Evolutionary conservation across 1,139 yeast genomes (phyloP), one percentile per base, ranked within the genome.

Genomic region (Candida sojae): DNA sequence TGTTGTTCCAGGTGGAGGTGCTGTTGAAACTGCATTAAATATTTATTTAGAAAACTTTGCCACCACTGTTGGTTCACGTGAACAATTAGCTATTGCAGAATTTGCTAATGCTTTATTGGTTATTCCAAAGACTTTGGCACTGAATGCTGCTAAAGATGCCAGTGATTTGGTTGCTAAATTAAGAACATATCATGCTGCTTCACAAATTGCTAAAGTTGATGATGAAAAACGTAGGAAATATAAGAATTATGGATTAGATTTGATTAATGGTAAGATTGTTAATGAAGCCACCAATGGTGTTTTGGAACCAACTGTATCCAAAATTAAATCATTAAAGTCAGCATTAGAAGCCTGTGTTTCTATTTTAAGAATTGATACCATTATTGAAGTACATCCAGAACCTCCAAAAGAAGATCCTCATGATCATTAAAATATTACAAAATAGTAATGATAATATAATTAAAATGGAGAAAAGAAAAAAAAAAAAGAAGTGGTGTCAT

Each of bases 1-100:
- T 57, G 95, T 95, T 49, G 99, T 95, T 8, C 98, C 99, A 42
- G 99, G 99, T 50, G 99, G 99, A 55, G 99, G 99, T 54, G 97
- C 98, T 23, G 99, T 93, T 43, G 99, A 95, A 73, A 80, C 97
- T 42, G 97, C 99, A 9, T 80, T 95, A 60, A 92, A 91, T 73
- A 91, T 95, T 50, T 95, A 90, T 67, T 79, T 95, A 65, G 99
- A 95, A 70, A 93, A 90, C 67, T 93, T 95, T 69, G 99, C 99
- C 41, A 93, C 99, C 8, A 91, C 98, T 1, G 93, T 92, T 50
- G 98, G 98, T 3, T 90, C 97, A 23, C 84, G 99, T 64, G 99
- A 95, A 70, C 99, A 95, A 69, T 80, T 93, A 61, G 99, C 99
- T 8, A 93, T 95, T 70, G 96, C 97, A 1, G 99, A 93, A 70